Evolutionary conservation across 331 rosid genomes (phyloP), one percentile per base, ranked within the genome.

Genomic region (Cucumis variabilis): DNA sequence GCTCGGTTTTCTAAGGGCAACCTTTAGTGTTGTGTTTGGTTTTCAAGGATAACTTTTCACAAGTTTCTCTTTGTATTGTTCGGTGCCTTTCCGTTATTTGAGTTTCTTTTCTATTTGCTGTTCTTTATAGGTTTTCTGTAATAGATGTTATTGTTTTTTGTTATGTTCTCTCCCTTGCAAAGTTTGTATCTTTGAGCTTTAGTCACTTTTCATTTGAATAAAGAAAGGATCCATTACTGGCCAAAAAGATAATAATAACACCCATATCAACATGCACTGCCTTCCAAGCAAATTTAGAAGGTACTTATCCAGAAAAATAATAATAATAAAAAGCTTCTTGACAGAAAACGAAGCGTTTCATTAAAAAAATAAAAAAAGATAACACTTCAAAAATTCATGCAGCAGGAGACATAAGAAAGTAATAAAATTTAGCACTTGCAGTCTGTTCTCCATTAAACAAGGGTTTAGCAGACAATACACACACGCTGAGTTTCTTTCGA

Each of bases 401-500:
- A 25, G 84, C 84, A 78, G 84, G 66, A 53, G 67, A 51, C 67
- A 16, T 13, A 55, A 25, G 16, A 17, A 8, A 53, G 50, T 25
- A 19, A 79, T 16, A 25, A 46, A 78, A 28, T 53, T 53, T n/a
- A n/a, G 50, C 85, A 80, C 69, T 76, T 58, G 69, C 70, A 17
- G 70, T 28, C 30, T 55, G 84, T 28, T 80, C 19, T 30, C 85
- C 50, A 80, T 25, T 80, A 80, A 80, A 51, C 82, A 78, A 25
- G 73, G 67, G 74, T 33, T 44, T 8, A 23, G 11, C 50, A 75
- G 33, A 85, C n/a, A 23, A 65, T 10, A 33, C 78, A 33, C 24
- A 13, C 12, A 85, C 58, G 51, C 27, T 41, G n/a, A 21, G 48
- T 79, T 44, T 37, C 30, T 28, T 44, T 51, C 46, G 16, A 50